Evolutionary conservation across 2,329 filamentous ascomycete species (phyloP).

Genomic region (Pseudocercospora pini-densiflorae): DNA sequence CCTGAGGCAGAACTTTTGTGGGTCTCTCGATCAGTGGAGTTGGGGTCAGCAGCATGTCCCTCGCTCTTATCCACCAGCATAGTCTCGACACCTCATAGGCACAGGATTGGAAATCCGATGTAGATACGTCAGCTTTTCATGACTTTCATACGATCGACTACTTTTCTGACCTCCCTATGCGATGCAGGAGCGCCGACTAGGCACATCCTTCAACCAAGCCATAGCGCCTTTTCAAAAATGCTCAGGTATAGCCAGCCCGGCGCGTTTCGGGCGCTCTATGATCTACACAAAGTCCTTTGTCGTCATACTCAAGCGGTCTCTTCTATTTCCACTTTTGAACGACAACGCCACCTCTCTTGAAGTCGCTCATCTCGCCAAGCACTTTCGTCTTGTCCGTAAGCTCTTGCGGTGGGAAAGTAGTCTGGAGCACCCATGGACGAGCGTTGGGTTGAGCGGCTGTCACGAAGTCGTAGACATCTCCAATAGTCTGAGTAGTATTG

Average conservation of each 20-base stretch:
- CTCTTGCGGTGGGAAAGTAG: constrained; percentile 83
- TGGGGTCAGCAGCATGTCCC: too few species aligned
- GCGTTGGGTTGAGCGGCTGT: constrained; percentile 62
- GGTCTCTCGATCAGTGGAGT: too few species aligned
- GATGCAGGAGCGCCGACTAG: constrained; percentile 2
- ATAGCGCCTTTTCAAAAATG: background rate
- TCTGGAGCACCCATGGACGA: constrained; percentile 75
- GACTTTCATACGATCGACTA: background rate
- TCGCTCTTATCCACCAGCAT: too few species aligned
- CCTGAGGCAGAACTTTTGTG: background rate
- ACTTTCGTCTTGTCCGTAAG: constrained; percentile 66
- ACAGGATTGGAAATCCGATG: too few species aligned
- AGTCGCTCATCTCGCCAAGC: constrained; percentile 54
- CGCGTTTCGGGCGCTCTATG: background rate
- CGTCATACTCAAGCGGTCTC: background rate
- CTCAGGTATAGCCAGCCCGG: background rate
- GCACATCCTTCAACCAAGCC: background rate
- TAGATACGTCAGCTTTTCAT: background rate
- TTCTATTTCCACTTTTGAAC: constrained; percentile 58
- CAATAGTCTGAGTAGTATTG: constrained; percentile 78
- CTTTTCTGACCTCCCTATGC: background rate
- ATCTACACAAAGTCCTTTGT: background rate
- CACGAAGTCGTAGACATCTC: constrained; percentile 78
- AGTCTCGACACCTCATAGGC: too few species aligned
- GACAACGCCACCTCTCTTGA: constrained; percentile 59